Conservation (phyloP, 1,284 basidiomycete species). For the Apiotrichum veenhuisii region DNA sequence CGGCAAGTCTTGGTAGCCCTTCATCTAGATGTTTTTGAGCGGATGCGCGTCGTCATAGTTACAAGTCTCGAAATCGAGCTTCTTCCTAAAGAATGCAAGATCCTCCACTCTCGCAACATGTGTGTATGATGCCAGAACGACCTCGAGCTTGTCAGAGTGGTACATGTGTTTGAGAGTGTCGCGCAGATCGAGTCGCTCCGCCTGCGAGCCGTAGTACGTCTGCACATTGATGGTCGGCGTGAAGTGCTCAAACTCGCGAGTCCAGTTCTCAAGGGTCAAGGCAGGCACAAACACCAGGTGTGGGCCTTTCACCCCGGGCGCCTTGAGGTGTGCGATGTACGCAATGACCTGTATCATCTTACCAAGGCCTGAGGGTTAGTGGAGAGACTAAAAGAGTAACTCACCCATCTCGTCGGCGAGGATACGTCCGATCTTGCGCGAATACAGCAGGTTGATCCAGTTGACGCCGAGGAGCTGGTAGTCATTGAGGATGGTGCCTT, state of each 20-base stretch:
- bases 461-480: slow-evolving; percentile 97
- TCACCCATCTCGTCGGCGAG: slow-evolving; percentile 96
- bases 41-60: slow-evolving; percentile 95
- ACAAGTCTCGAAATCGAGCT: slow-evolving; percentile 88
- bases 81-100: slow-evolving; percentile 79
- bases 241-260: slow-evolving; percentile 89
- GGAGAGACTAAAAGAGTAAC: background rate
- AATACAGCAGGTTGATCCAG: slow-evolving; percentile 88
- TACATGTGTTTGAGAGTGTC: slow-evolving; percentile 58
- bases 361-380: slow-evolving; percentile 67
- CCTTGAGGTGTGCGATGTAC: slow-evolving; percentile 85
- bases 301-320: slow-evolving; percentile 72
- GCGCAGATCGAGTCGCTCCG: slow-evolving; percentile 74
- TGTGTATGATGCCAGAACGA: slow-evolving; percentile 94
- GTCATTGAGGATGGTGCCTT: slow-evolving; percentile 79
- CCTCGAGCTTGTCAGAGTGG: slow-evolving; percentile 73
- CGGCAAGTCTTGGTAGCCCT: slow-evolving; percentile 85
- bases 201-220: slow-evolving; percentile 90
- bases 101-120: slow-evolving; percentile 83
- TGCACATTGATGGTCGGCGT: slow-evolving; percentile 78
- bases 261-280: slow-evolving; percentile 98
- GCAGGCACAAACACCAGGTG: slow-evolving; percentile 94
- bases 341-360: slow-evolving; percentile 91
- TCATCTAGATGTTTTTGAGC: slow-evolving; percentile 93
- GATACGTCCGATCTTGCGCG: slow-evolving; percentile 81